Base-by-base conservation (phyloP, 257 asterid genomes). In the Solanum ossicruentum region DNA sequence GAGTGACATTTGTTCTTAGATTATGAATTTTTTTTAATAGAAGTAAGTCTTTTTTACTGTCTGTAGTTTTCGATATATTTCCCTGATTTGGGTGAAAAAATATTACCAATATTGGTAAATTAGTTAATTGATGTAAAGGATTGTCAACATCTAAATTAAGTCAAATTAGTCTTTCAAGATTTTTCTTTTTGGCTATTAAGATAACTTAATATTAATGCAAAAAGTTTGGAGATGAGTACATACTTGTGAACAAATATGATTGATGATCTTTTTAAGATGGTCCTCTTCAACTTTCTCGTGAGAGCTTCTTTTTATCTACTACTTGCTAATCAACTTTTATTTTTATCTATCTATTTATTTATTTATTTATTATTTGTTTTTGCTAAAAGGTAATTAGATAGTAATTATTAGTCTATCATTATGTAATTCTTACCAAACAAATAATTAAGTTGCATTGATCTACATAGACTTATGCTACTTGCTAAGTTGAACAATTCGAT, bases 201-300 rank as follows among this genome's bases (percentile, higher is more conserved):
- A 61, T 73, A 63, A 87, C 54, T 83, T 85, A 41, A 36, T 57
- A 45, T 72, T 4, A 49, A 20, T 85, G 84, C 90, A 86, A 85
- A 85, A 84, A 69, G 65, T 86, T 84, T 81, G 87, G 87, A 80
- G 90, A 82, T 13, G 60, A 65, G 90, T 18, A 26, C 43, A 70
- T 81, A 65, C 45, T 78, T 17, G 55, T n/a, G 85, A 66, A 84
- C 49, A 73, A 86, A 84, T 4, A 78, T 80, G 84, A 71, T 43
- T 52, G 82, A 52, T 78, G 65, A 17, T 28, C 63, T 26, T 52
- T 66, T 77, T 71, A 21, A 18, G 83, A 83, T 86, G 84, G 77
- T 86, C 78, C 84, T 77, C 84, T 79, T 83, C 84, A 82, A 67
- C 85, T 88, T 79, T 66, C 85, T 84, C 55, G 61, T 84, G 83